Evolutionary conservation across 768 basidiomycete genomes (phyloP).

Genomic region (Chalciporus piperatus): DNA sequence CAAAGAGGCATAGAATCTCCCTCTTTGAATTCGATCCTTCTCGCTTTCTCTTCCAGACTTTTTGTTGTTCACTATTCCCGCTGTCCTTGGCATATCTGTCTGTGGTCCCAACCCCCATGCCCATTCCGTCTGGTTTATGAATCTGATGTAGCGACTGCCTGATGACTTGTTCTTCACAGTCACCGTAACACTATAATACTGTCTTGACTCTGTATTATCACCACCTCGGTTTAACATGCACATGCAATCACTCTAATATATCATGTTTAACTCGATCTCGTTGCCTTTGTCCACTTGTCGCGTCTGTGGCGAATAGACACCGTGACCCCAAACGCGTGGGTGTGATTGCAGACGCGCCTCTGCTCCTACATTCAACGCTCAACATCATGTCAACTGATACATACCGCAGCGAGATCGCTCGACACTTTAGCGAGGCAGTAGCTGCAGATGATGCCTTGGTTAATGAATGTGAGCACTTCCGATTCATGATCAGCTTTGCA

Average conservation of each 20-base stretch:
- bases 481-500: background rate
- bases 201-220: conserved; percentile 30
- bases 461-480: conserved; percentile 47
- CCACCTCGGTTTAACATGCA: conserved; percentile 23
- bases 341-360: too few species aligned
- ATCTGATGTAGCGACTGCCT: conserved; percentile 17
- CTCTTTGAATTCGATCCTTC: conserved; percentile 1
- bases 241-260: conserved; percentile 21
- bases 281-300: conserved; percentile 1
- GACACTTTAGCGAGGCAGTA: conserved; percentile 26
- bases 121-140: conserved; percentile 6
- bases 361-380: background rate
- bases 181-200: conserved; percentile 21
- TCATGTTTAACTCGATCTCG: background rate
- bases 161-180: conserved; percentile 9
- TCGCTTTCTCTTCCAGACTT: conserved; percentile 1
- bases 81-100: conserved; percentile 23
- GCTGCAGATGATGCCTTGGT: conserved; percentile 43
- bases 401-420: conserved; percentile 21
- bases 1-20: conserved; percentile 14
- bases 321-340: too few species aligned
- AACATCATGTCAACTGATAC: conserved; percentile 22
- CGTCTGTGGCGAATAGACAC: conserved; percentile 13
- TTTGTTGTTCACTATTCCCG: conserved; percentile 19
- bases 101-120: conserved; percentile 17